phyloP scores from a whole-genome alignment of 2,329 filamentous ascomycete species.

The Coniochaeta prunicola region DNA sequence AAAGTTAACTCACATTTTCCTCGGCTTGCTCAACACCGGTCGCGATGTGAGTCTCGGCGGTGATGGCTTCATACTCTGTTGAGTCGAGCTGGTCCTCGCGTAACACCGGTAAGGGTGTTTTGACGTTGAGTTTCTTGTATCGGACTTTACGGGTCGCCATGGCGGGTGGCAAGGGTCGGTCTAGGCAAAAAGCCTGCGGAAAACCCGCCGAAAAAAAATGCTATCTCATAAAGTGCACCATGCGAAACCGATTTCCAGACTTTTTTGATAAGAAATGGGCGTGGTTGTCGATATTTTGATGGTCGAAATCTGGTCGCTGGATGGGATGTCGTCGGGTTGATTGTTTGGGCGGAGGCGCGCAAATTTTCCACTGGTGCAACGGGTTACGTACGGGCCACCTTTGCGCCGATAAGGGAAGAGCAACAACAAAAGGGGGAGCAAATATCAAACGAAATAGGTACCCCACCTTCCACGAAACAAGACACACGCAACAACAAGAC shows the following conservation, averaged over 20 bases:
- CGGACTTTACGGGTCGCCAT: slow-evolving; percentile 65
- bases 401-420: slow-evolving; percentile 2
- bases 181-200: slow-evolving; percentile 37
- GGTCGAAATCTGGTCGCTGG: slow-evolving; percentile 35
- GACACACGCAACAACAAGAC: neutral
- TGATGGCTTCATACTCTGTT: slow-evolving; percentile 77
- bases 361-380: slow-evolving; percentile 39
- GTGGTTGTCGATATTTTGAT: slow-evolving; percentile 49
- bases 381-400: slow-evolving; percentile 2
- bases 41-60: slow-evolving; percentile 77
- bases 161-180: slow-evolving; percentile 30
- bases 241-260: slow-evolving; percentile 42
- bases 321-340: slow-evolving; percentile 46
- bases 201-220: slow-evolving; percentile 57
- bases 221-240: slow-evolving; percentile 53
- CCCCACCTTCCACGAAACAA: neutral
- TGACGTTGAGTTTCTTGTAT: slow-evolving; percentile 87
- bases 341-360: slow-evolving; percentile 36
- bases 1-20: slow-evolving; percentile 73
- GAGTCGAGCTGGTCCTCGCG: slow-evolving; percentile 87
- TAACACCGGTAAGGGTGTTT: slow-evolving; percentile 80
- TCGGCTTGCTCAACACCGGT: slow-evolving; percentile 96
- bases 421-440: slow-evolving; percentile 1
- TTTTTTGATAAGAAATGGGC: slow-evolving; percentile 46
- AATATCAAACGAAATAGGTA: neutral